These are phyloP conservation scores for Urtica urens DNA, from an alignment of 306 rosid species.

Conservation along the genomic window DNA sequence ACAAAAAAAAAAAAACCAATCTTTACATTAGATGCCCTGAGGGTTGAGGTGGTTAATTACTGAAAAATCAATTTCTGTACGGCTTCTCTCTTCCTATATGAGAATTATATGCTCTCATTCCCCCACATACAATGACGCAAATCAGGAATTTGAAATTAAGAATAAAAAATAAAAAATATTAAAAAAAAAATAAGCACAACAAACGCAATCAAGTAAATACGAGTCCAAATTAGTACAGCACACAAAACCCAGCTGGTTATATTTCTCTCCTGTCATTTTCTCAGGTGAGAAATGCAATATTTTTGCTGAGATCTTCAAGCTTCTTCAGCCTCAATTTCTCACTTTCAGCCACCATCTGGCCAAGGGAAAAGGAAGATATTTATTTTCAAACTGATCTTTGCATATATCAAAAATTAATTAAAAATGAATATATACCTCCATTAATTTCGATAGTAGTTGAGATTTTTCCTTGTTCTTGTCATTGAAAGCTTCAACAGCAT, in stretches of 20 bases:
- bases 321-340: slow-evolving; percentile 70
- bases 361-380: too few species aligned
- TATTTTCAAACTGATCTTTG: too few species aligned
- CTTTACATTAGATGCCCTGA: slow-evolving; percentile 6
- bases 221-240: slow-evolving; percentile 27
- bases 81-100: neutral
- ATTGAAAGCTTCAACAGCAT: slow-evolving; percentile 70
- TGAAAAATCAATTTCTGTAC: neutral
- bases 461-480: slow-evolving; percentile 77
- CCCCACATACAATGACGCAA: neutral
- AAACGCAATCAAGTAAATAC: neutral
- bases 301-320: slow-evolving; percentile 88
- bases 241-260: slow-evolving; percentile 23
- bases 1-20: too few species aligned
- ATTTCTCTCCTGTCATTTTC: neutral
- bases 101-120: neutral
- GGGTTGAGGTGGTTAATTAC: slow-evolving; percentile 1
- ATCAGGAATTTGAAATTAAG: neutral
- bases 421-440: slow-evolving; percentile 29
- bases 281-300: slow-evolving; percentile 42
- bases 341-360: slow-evolving; percentile 42
- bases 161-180: slow-evolving; percentile 19
- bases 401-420: neutral
- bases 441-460: slow-evolving; percentile 33
- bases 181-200: neutral